These are phyloP conservation scores for Symmetrospora coprosmae DNA, from an alignment of 768 basidiomycete genomes.

Conservation along the genomic window DNA sequence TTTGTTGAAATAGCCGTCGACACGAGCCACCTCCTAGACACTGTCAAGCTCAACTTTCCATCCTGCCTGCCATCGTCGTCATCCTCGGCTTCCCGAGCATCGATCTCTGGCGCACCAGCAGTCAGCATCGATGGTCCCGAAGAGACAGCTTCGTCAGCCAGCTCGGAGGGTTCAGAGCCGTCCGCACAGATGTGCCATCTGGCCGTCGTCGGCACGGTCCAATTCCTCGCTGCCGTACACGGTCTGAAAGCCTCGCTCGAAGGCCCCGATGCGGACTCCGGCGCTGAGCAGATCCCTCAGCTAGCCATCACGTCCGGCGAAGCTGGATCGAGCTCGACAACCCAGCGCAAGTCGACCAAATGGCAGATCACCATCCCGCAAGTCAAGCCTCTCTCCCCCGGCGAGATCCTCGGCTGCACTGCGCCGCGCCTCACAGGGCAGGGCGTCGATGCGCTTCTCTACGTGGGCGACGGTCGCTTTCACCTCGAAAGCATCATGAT, in stretches of 20 bases:
- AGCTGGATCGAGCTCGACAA: no score
- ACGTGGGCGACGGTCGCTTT: conserved; percentile 89
- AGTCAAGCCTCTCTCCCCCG: conserved; percentile 87
- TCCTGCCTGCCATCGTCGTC: conserved; percentile 2
- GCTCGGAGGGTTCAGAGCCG: not conserved
- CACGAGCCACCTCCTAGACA: conserved; percentile 61
- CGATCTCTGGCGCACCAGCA: not conserved
- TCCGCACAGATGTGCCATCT: conserved; percentile 47
- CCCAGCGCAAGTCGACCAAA: no score
- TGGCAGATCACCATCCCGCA: conserved; percentile 58
- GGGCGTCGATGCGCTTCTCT: conserved; percentile 84
- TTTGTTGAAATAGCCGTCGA: conserved; percentile 97
- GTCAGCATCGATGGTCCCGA: conserved; percentile 2
- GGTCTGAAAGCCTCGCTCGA: conserved; percentile 64
- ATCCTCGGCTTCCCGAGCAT: not conserved
- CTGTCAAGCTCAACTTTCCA: conserved; percentile 80
- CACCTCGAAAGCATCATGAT: conserved; percentile 99
- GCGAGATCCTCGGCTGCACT: conserved; percentile 93
- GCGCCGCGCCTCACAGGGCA: conserved; percentile 58
- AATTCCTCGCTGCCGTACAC: conserved; percentile 87
- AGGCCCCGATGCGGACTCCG: not conserved
- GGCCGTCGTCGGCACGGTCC: conserved; percentile 90
- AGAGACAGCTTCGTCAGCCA: not conserved
- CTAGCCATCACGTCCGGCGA: not conserved
- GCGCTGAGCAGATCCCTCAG: no score